phyloP scores from a whole-genome alignment of 805 yeast species.

The Candida incommunis region DNA sequence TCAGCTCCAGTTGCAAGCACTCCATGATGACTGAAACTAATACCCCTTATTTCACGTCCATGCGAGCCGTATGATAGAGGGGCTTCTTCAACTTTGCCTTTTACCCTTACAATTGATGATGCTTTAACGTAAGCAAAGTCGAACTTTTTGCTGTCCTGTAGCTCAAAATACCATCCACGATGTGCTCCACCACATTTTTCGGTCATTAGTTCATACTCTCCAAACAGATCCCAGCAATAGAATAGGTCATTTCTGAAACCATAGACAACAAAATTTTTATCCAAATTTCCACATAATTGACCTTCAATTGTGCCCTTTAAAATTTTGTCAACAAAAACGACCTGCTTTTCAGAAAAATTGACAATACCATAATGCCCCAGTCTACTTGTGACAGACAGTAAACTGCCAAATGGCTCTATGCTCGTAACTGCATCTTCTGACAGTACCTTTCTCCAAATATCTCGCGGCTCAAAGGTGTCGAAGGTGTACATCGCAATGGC shows the following conservation, averaged over 20 bases:
- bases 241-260: constrained; percentile 77
- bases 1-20: constrained; percentile 72
- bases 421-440: constrained; percentile 17
- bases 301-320: constrained; percentile 78
- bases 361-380: constrained; percentile 14
- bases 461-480: neutral
- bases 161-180: constrained; percentile 55
- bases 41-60: constrained; percentile 80
- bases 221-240: constrained; percentile 70
- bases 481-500: constrained; percentile 44
- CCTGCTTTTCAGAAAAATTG: neutral
- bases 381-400: constrained; percentile 11
- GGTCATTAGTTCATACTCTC: constrained; percentile 52
- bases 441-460: neutral
- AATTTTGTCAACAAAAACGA: constrained; percentile 36
- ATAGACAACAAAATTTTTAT: constrained; percentile 42
- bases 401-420: constrained; percentile 2
- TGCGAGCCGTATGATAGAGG: constrained; percentile 55
- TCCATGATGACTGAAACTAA: constrained; percentile 33
- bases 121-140: constrained; percentile 32
- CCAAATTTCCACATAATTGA: constrained; percentile 21
- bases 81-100: constrained; percentile 10
- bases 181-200: constrained; percentile 87
- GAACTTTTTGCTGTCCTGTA: constrained; percentile 16
- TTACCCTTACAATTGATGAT: neutral